Base-by-base conservation (phyloP, 192 early-diverging fungal genomes). In the Coemansia sp. region DNA sequence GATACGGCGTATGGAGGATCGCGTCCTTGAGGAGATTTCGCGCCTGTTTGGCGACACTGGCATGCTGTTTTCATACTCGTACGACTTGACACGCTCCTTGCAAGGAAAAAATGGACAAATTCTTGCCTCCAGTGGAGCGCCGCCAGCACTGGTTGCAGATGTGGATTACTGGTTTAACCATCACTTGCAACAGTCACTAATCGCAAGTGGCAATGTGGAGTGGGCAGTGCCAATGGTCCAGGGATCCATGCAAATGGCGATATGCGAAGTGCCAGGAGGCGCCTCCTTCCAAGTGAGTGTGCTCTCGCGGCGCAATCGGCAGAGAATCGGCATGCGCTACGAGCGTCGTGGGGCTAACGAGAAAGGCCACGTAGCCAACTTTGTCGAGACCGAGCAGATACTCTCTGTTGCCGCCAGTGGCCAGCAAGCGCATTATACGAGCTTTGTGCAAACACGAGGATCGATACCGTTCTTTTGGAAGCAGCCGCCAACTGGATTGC, bases 301-400 rank as follows among this genome's bases (percentile, higher is more conserved):
- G 27, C 78, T 93, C 34, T 92, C 90, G 18, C 81, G 92, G 61
- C 85, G 92, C 71, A 89, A 87, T 74, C 70, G 74, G 33, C 77
- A 66, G 38, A 71, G 78, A 34, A 65, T 79, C 69, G 94, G 94
- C 31, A 86, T 94, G 52, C 90, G 97, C 20, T 99, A 96, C 75
- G 91, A 98, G 68, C 85, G 91, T 9, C 88, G 97, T 55, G 96
- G 97, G 36, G 87, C 96, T 29, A 92, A 99, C 81, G 89, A 90
- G 36, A 52, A 89, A 18, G 97, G 96, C 3, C 78, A 93, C 66
- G 93, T 95, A 3, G 92, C 97, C 36, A 99, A 99, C 85, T 98
- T 91, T 88, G 96, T 98, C 0, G 97, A 99, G 76, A 98, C 95
- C 3, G 96, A 99, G 75, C 95, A 97, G 81, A 81, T 98, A 24